Conservation (phyloP, 768 basidiomycete species). For the Agrocybe praecox region DNA sequence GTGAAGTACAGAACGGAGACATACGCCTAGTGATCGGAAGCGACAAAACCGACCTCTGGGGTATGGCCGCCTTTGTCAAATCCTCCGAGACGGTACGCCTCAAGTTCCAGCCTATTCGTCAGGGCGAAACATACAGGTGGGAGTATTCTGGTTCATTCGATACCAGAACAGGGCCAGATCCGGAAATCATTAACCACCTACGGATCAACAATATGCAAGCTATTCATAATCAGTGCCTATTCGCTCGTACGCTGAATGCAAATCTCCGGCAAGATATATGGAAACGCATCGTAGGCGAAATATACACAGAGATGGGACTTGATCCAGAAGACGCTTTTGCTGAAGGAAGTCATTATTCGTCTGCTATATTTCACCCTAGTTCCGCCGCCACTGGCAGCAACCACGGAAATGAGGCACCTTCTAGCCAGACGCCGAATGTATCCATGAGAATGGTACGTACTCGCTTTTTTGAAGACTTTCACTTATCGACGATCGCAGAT, state of each 20-base stretch:
- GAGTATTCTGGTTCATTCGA: conserved; percentile 7
- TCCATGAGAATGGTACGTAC: not conserved
- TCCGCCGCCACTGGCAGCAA: too few relatives aligned
- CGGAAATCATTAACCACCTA: not conserved
- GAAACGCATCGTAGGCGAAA: not conserved
- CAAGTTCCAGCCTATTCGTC: conserved; percentile 1
- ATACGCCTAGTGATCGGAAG: conserved; percentile 18
- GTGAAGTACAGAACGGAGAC: conserved; percentile 18
- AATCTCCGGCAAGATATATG: conserved; percentile 2
- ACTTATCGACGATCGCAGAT: not conserved
- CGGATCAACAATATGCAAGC: not conserved
- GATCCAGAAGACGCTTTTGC: not conserved
- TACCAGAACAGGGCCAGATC: conserved; percentile 2
- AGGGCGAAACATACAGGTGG: conserved; percentile 2
- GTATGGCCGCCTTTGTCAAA: conserved; percentile 16
- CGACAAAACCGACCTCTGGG: conserved; percentile 18
- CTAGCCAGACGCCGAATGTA: not conserved
- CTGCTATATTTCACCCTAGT: not conserved
- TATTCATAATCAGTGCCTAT: not conserved
- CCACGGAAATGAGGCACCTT: not conserved
- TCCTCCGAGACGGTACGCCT: not conserved
- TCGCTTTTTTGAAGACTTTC: not conserved
- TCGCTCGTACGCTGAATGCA: conserved; percentile 4
- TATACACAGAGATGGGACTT: not conserved
- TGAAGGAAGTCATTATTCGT: not conserved